These are phyloP conservation scores for Antitrichia curtipendula DNA, from an alignment of 225 moss, liverwort and hornwort genomes.

Conservation along the genomic window DNA sequence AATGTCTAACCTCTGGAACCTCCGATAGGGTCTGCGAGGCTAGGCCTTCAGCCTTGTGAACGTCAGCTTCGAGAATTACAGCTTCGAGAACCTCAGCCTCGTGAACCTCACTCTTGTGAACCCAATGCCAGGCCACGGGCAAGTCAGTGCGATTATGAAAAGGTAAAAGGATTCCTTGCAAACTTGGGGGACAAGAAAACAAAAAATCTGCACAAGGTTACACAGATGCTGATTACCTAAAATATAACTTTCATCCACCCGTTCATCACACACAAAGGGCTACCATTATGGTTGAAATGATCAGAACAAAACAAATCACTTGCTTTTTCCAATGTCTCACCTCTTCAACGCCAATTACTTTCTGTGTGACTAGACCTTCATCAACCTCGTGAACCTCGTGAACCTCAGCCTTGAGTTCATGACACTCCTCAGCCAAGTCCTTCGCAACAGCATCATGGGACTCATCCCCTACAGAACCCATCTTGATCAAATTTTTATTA, in stretches of 20 bases:
- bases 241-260: neutral
- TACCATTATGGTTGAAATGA: neutral
- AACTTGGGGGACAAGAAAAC: neutral
- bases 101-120: neutral
- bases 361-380: neutral
- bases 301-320: neutral
- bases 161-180: neutral
- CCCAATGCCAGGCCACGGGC: neutral
- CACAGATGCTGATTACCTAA: neutral
- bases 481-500: neutral
- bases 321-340: neutral
- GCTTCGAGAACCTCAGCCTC: neutral
- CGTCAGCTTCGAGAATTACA: neutral
- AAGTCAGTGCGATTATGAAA: neutral
- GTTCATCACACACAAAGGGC: neutral
- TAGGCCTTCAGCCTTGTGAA: neutral
- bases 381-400: neutral
- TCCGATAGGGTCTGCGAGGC: neutral
- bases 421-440: neutral
- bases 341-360: neutral
- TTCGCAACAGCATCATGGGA: neutral
- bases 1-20: neutral
- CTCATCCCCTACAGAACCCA: slow-evolving; percentile 6
- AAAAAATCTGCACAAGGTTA: neutral
- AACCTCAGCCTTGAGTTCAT: neutral